Evolutionary conservation across 345 rosid genomes (phyloP).

Genomic region (Diplotaxis tenuifolia): DNA sequence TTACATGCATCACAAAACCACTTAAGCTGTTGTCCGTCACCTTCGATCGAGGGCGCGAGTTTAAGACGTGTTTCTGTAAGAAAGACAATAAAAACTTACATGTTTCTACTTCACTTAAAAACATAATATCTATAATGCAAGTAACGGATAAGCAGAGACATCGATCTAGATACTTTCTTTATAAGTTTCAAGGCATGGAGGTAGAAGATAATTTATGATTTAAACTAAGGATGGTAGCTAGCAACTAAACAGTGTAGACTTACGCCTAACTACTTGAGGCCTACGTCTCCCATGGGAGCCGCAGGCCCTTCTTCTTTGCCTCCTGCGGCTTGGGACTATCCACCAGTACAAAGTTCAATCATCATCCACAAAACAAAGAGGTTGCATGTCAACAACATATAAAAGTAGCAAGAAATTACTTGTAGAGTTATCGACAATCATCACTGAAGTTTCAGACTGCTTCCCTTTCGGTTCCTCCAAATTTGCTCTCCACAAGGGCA

Average conservation of each 20-base stretch:
- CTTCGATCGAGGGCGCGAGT: slow-evolving; percentile 73
- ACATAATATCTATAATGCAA: neutral
- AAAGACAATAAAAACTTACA: slow-evolving; percentile 7
- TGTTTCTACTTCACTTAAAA: slow-evolving; percentile 4
- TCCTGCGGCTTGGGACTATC: slow-evolving; percentile 76
- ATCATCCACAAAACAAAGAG: slow-evolving; percentile 34
- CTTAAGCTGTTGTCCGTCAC: slow-evolving; percentile 73
- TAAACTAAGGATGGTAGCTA: slow-evolving; percentile 17
- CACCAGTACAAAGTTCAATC: slow-evolving; percentile 54
- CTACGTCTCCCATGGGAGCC: slow-evolving; percentile 58
- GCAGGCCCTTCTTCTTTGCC: slow-evolving; percentile 54
- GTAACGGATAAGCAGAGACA: slow-evolving; percentile 11
- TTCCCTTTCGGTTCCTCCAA: slow-evolving; percentile 72
- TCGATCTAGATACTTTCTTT: neutral
- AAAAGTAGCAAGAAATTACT: slow-evolving; percentile 52
- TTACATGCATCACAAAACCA: slow-evolving; percentile 94
- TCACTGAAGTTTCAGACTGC: slow-evolving; percentile 74
- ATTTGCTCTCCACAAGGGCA: slow-evolving; percentile 87
- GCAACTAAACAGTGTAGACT: slow-evolving; percentile 45
- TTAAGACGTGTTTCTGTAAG: slow-evolving; percentile 69
- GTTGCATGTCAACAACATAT: slow-evolving; percentile 25
- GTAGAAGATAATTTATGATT: neutral
- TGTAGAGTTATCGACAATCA: slow-evolving; percentile 60
- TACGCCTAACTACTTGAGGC: slow-evolving; percentile 70
- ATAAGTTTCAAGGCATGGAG: neutral